These are phyloP conservation scores for Yarrowia hollandica DNA, from an alignment of 805 yeast species.

Conservation along the genomic window DNA sequence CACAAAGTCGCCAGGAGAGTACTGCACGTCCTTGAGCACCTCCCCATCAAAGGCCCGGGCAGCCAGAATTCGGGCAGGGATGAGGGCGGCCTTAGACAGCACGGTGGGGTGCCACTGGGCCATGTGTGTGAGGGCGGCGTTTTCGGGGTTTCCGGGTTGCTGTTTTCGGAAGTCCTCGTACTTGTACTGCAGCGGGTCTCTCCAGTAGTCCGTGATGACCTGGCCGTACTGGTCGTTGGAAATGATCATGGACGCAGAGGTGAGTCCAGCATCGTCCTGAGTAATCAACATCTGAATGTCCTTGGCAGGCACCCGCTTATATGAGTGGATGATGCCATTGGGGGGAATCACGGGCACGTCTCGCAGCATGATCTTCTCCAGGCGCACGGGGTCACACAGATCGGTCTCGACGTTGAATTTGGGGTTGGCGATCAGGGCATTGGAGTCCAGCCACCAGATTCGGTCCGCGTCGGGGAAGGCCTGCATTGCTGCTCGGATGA, in stretches of 20 bases:
- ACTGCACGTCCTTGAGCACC: slow-evolving; percentile 35
- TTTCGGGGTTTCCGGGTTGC: slow-evolving; percentile 43
- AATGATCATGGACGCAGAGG: slow-evolving; percentile 70
- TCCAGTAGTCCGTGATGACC: slow-evolving; percentile 76
- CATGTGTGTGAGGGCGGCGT: slow-evolving; percentile 70
- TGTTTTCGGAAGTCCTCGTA: slow-evolving; percentile 55
- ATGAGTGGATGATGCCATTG: slow-evolving; percentile 50
- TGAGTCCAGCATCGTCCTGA: slow-evolving; percentile 64
- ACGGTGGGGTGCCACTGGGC: slow-evolving; percentile 93
- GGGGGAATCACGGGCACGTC: slow-evolving; percentile 66
- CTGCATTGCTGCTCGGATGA: slow-evolving; percentile 83
- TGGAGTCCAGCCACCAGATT: slow-evolving; percentile 79
- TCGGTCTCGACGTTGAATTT: slow-evolving; percentile 60
- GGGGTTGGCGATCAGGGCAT: slow-evolving; percentile 72
- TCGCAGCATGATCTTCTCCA: slow-evolving; percentile 63
- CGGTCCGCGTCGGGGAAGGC: slow-evolving; percentile 91
- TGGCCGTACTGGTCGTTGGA: slow-evolving; percentile 64
- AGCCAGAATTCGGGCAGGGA: slow-evolving; percentile 61
- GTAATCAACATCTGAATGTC: slow-evolving; percentile 63
- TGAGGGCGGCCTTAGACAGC: slow-evolving; percentile 68
- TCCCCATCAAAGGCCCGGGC: slow-evolving; percentile 37
- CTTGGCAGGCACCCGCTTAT: slow-evolving; percentile 56
- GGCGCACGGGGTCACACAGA: slow-evolving; percentile 57
- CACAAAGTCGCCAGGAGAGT: slow-evolving; percentile 47
- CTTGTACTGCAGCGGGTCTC: slow-evolving; percentile 66